Evolutionary conservation across 306 rosid species (phyloP).

Genomic region (Canavalia gladiata): DNA sequence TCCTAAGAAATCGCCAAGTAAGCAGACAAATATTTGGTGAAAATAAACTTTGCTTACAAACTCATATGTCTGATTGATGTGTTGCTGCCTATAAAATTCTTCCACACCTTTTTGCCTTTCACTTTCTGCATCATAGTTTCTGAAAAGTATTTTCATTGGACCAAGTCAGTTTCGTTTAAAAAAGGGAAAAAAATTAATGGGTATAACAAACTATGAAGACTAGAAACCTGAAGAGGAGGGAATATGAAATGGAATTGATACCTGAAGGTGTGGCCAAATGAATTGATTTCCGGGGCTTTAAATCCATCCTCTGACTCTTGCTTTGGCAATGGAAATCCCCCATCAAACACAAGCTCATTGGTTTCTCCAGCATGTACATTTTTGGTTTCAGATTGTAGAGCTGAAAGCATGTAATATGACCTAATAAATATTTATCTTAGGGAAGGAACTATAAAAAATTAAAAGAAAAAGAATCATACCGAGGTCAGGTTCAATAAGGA

Average conservation of each 20-base stretch:
- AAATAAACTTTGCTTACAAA: constrained; percentile 51
- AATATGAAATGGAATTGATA: constrained; percentile 18
- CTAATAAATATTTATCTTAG: background rate
- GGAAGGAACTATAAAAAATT: background rate
- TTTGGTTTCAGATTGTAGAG: constrained; percentile 47
- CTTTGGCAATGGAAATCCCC: constrained; percentile 63
- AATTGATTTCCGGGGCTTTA: constrained; percentile 64
- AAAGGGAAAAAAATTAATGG: background rate
- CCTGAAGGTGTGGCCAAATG: constrained; percentile 83
- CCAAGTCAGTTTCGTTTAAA: background rate
- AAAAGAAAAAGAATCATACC: constrained; percentile 49
- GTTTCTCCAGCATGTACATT: constrained; percentile 46
- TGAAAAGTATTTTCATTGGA: constrained; percentile 18
- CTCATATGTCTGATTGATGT: constrained; percentile 55
- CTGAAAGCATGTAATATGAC: constrained; percentile 41
- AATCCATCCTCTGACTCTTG: constrained; percentile 38
- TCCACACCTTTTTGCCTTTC: constrained; percentile 54
- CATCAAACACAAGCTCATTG: constrained; percentile 66
- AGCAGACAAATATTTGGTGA: background rate
- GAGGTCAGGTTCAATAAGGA: constrained; percentile 54
- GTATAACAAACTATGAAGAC: background rate
- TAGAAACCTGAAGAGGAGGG: background rate
- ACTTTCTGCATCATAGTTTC: constrained; percentile 51
- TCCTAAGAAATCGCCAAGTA: background rate
- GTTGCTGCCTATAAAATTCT: constrained; percentile 53